phyloP scores from a whole-genome alignment of 1,284 basidiomycete genomes.

The Austropuccinia psidii region DNA sequence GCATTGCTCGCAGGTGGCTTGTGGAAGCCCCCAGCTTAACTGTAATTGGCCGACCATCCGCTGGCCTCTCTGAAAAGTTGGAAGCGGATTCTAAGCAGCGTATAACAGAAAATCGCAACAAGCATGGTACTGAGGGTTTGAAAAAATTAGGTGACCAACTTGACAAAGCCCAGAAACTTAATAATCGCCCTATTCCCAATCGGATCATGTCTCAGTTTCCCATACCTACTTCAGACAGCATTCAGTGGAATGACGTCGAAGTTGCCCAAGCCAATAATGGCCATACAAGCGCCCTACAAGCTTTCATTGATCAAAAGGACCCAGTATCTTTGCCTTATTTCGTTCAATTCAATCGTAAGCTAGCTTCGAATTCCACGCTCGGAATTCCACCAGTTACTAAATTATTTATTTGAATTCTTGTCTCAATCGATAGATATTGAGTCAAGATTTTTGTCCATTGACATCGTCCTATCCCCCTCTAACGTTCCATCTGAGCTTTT shows the following conservation, averaged over 20 bases:
- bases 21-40: conserved; percentile 63
- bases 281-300: conserved; percentile 50
- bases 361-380: neutral
- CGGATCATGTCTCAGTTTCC: conserved; percentile 73
- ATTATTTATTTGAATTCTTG: neutral
- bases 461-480: conserved; percentile 60
- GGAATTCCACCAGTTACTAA: neutral
- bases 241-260: conserved; percentile 90
- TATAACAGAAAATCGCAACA: conserved; percentile 61
- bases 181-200: conserved; percentile 71
- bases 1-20: conserved; percentile 59
- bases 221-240: conserved; percentile 75
- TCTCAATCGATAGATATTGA: conserved; percentile 49
- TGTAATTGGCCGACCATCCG: conserved; percentile 79
- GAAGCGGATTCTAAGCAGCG: conserved; percentile 74
- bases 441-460: conserved; percentile 74
- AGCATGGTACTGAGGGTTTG: conserved; percentile 72
- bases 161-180: conserved; percentile 75
- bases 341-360: conserved; percentile 66
- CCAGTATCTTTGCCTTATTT: conserved; percentile 70
- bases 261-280: conserved; percentile 51
- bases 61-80: conserved; percentile 67
- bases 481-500: conserved; percentile 42
- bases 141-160: conserved; percentile 62
- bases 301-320: conserved; percentile 62